Evolutionary conservation across 169 alveolate genomes (phyloP).

Genomic region (Plasmodium sp.): DNA sequence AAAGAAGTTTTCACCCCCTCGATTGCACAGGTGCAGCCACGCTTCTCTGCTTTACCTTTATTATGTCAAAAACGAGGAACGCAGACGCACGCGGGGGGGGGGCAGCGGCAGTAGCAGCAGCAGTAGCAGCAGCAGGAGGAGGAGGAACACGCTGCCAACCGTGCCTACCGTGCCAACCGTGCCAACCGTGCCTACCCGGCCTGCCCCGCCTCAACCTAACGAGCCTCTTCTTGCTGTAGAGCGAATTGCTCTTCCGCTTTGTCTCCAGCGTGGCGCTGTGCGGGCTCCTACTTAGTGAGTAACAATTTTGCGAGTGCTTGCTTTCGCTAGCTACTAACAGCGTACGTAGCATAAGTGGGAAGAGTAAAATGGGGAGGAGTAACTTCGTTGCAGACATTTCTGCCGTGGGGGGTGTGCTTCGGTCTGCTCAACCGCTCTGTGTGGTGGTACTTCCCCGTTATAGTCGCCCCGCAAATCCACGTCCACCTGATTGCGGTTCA

Average conservation of each 20-base stretch:
- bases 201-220: not conserved
- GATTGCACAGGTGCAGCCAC: not conserved
- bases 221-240: not conserved
- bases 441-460: not conserved
- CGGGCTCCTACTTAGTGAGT: not conserved
- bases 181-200: not conserved
- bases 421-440: not conserved
- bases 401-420: not conserved
- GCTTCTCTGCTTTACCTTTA: slow-evolving; percentile 27
- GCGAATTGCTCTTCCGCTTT: not conserved
- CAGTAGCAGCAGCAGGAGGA: too few relatives aligned
- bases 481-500: not conserved
- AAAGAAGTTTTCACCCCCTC: not conserved
- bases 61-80: slow-evolving; percentile 51
- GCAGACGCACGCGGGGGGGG: not conserved
- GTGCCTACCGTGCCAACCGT: too few relatives aligned
- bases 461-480: not conserved
- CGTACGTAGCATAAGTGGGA: slow-evolving; percentile 1
- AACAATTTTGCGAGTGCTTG: not conserved
- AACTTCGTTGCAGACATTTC: slow-evolving; percentile 50
- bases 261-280: not conserved
- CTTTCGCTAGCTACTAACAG: slow-evolving; percentile 21
- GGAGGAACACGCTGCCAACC: too few relatives aligned
- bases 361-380: not conserved
- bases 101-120: too few relatives aligned